Conservation (phyloP, 2,329 filamentous ascomycete species). For the Emmonsiellopsis sp. region DNA sequence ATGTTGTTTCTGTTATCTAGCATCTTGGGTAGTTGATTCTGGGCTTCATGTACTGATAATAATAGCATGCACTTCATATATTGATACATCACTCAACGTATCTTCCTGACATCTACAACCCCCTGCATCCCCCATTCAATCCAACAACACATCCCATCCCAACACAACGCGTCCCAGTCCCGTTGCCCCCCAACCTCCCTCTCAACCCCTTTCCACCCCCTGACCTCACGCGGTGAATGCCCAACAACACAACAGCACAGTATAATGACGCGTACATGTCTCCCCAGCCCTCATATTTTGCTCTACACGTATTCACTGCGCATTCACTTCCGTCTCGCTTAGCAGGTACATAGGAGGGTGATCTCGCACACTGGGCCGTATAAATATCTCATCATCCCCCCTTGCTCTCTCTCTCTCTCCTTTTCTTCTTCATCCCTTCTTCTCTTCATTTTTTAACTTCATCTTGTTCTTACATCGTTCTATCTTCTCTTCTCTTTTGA, state of each 20-base stretch:
- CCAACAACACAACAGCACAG: no score
- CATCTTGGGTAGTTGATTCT: no score
- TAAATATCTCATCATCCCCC: not conserved
- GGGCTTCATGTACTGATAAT: not conserved
- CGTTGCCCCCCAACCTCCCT: not conserved
- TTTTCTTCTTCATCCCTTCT: not conserved
- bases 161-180: not conserved
- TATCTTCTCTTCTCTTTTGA: not conserved
- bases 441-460: not conserved
- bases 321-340: not conserved
- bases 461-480: not conserved
- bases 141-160: not conserved
- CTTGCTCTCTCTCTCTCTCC: not conserved
- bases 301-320: not conserved
- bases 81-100: no score
- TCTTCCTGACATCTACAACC: not conserved
- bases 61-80: no score
- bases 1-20: no score
- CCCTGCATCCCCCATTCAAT: not conserved
- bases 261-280: no score
- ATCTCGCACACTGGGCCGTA: not conserved
- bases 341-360: not conserved
- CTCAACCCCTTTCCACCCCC: not conserved
- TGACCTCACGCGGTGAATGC: not conserved
- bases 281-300: no score